A percentile compares a stretch with the other conserved stretches of the same genome.
These are phyloP conservation scores for Penicillium brasilianum DNA, from an alignment of 2,329 filamentous ascomycete genomes.

Conservation along the genomic window DNA sequence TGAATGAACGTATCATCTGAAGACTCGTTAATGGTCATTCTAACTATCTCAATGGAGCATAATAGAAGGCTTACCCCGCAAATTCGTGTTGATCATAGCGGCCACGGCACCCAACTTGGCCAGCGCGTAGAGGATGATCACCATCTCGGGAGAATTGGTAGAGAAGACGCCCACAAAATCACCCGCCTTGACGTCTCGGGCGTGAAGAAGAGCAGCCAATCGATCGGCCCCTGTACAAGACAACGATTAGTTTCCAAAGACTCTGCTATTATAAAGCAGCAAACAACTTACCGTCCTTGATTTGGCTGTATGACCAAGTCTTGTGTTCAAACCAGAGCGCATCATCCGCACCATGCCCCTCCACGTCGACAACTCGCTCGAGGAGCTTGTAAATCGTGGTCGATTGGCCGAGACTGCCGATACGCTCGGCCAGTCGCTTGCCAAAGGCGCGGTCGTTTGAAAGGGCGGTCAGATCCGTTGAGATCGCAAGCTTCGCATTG, in stretches of 20 bases:
- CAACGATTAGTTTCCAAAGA: neutral
- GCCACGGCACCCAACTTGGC: conserved; percentile 53
- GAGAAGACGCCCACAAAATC: conserved; percentile 55
- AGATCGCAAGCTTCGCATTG: conserved; percentile 51
- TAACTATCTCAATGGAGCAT: neutral
- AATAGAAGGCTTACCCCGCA: conserved; percentile 45
- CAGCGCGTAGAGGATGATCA: conserved; percentile 51
- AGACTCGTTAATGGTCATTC: neutral
- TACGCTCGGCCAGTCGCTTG: conserved; percentile 42
- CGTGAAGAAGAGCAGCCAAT: conserved; percentile 50
- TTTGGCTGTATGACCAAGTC: conserved; percentile 53
- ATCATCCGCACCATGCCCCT: conserved; percentile 45
- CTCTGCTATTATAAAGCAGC: neutral
- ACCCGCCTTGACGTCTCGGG: conserved; percentile 42
- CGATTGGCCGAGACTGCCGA: conserved; percentile 46
- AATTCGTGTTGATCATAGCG: conserved; percentile 54
- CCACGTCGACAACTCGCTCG: conserved; percentile 46
- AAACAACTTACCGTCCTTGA: conserved; percentile 48
- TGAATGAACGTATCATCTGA: conserved; percentile 52
- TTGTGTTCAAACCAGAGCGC: conserved; percentile 57
- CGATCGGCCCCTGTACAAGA: conserved; percentile 48
- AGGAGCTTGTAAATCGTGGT: conserved; percentile 52
- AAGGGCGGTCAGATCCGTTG: conserved; percentile 46
- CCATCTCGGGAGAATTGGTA: conserved; percentile 57
- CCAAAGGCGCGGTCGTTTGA: conserved; percentile 40